phyloP scores from a whole-genome alignment of 306 rosid species.

The Cercis canadensis region DNA sequence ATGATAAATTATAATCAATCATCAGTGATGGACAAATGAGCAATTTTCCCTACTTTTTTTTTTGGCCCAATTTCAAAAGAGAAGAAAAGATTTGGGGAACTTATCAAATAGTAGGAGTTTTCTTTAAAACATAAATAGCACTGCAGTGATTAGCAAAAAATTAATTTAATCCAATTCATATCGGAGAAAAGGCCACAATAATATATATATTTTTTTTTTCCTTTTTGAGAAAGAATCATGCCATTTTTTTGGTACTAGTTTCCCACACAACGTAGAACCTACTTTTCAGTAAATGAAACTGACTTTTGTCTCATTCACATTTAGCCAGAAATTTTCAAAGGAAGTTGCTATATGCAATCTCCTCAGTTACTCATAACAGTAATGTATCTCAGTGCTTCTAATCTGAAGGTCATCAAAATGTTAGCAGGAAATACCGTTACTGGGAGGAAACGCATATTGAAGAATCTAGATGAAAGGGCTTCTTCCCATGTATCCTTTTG shows the following conservation, averaged over 20 bases:
- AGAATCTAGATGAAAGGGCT: conserved; percentile 60
- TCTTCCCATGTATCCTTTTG: conserved; percentile 66
- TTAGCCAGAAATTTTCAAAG: neutral
- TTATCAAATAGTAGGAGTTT: conserved; percentile 25
- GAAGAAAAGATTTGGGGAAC: neutral
- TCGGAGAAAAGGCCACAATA: neutral
- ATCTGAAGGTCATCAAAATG: conserved; percentile 29
- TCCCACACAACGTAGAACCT: conserved; percentile 7
- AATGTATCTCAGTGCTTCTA: neutral
- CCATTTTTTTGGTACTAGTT: conserved; percentile 16
- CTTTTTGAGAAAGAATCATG: neutral
- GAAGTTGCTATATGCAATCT: neutral
- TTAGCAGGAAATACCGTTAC: conserved; percentile 66
- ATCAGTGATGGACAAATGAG: neutral
- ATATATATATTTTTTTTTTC: neutral
- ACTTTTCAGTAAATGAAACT: conserved; percentile 14
- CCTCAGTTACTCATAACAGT: neutral
- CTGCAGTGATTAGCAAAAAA: neutral
- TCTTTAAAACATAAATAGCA: conserved; percentile 6
- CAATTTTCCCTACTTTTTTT: neutral
- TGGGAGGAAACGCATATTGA: conserved; percentile 77
- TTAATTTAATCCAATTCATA: too few relatives aligned
- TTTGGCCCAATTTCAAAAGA: conserved; percentile 41
- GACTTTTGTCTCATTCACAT: conserved; percentile 15
- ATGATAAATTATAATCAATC: conserved; percentile 16